A percentile compares a stretch with the other conserved stretches of the same genome.
These are phyloP conservation scores for Oryza officinalis DNA, from an alignment of 176 grass and related monocot genomes.

Conservation along the genomic window DNA sequence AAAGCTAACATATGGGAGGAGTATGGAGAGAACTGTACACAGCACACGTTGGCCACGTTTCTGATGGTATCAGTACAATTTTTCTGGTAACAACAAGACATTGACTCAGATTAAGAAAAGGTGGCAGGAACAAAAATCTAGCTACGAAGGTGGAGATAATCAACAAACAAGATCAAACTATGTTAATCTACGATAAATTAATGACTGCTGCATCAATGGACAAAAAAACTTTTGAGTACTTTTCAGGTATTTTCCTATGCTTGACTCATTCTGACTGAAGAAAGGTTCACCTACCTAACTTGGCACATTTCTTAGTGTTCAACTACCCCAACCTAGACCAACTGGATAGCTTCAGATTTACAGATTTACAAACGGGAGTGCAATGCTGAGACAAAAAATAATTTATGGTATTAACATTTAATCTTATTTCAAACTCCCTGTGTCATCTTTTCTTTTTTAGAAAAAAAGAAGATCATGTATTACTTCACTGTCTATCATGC, in stretches of 20 bases:
- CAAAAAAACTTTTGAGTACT: not conserved
- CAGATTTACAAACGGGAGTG: not conserved
- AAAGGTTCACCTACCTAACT: not conserved
- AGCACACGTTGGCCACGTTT: constrained; percentile 87
- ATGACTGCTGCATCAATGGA: not conserved
- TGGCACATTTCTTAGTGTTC: not conserved
- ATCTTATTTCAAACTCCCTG: not conserved
- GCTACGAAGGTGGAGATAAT: constrained; percentile 12
- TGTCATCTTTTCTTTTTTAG: not conserved
- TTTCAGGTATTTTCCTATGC: not conserved
- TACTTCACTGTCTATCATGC: constrained; percentile 7
- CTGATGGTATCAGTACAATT: constrained; percentile 78
- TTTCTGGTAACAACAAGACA: constrained; percentile 56
- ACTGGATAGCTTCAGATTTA: not conserved
- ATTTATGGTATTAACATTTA: constrained; percentile 16
- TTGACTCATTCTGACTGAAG: not conserved
- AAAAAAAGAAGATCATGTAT: not conserved
- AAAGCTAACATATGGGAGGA: constrained; percentile 87
- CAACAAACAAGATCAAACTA: not conserved
- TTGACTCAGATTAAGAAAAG: constrained; percentile 20
- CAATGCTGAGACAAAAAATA: not conserved
- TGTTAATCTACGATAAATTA: not conserved
- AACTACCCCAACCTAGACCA: not conserved
- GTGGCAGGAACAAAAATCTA: constrained; percentile 6
- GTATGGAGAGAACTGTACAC: constrained; percentile 88